These are phyloP conservation scores for Hypoxylon perforatum DNA, from an alignment of 495 filamentous ascomycete genomes.

Conservation along the genomic window DNA sequence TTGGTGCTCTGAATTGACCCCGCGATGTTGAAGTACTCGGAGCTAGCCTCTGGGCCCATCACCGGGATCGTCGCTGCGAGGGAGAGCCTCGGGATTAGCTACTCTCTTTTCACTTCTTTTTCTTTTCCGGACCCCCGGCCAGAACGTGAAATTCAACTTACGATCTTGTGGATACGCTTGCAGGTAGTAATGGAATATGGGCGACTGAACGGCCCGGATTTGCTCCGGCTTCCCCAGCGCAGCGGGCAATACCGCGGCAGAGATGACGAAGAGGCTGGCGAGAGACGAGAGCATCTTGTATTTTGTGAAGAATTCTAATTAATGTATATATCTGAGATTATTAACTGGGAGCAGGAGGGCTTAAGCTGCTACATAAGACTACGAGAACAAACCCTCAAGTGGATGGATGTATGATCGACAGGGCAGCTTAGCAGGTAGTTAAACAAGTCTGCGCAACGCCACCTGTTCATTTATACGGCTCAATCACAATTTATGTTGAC, in stretches of 20 bases:
- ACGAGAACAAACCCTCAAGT: neutral
- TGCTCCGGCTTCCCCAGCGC: conserved; percentile 53
- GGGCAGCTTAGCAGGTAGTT: conserved; percentile 9
- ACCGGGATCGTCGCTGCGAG: conserved; percentile 52
- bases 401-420: conserved; percentile 23
- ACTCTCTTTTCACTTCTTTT: conserved; percentile 14
- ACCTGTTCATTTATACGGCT: conserved; percentile 27
- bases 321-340: neutral
- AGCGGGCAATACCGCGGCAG: conserved; percentile 12
- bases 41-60: conserved; percentile 57
- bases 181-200: conserved; percentile 59
- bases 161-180: conserved; percentile 53
- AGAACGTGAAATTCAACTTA: too few relatives aligned
- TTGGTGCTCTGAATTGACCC: conserved; percentile 60
- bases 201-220: conserved; percentile 54
- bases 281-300: conserved; percentile 33
- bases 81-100: conserved; percentile 19
- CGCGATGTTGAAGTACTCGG: conserved; percentile 59
- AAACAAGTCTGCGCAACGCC: conserved; percentile 8
- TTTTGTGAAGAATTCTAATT: neutral
- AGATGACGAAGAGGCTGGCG: conserved; percentile 16
- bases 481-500: conserved; percentile 5
- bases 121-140: too few relatives aligned
- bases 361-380: conserved; percentile 3
- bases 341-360: neutral